Evolutionary conservation across 192 early-diverging fungal species (phyloP).

Genomic region (Coemansia sp.): DNA sequence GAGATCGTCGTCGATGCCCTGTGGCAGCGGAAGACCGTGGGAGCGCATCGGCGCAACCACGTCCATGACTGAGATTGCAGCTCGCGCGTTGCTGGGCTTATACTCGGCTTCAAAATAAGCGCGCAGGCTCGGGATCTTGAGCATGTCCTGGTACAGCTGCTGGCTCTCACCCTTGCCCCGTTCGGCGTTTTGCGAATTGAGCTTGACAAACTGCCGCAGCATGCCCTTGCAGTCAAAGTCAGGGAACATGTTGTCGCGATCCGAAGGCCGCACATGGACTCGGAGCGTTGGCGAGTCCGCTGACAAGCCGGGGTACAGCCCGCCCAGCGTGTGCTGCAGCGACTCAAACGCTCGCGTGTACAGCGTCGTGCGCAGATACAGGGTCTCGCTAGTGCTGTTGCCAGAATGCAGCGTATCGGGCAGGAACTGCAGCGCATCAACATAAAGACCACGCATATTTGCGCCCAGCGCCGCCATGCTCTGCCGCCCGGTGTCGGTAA

Average conservation of each 20-base stretch:
- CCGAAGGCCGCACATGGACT: slow-evolving; percentile 32
- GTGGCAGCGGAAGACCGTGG: slow-evolving; percentile 33
- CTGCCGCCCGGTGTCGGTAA: slow-evolving; percentile 59
- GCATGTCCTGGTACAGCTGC: slow-evolving; percentile 25
- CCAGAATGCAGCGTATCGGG: slow-evolving; percentile 14
- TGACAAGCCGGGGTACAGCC: slow-evolving; percentile 54
- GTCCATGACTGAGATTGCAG: slow-evolving; percentile 21
- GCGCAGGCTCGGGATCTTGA: slow-evolving; percentile 17
- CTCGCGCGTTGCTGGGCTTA: neutral
- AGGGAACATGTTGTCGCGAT: slow-evolving; percentile 29
- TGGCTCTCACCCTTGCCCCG: slow-evolving; percentile 12
- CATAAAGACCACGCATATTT: slow-evolving; percentile 56
- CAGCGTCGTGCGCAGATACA: slow-evolving; percentile 60
- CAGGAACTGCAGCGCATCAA: slow-evolving; percentile 50
- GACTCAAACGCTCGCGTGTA: slow-evolving; percentile 66
- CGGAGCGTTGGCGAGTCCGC: slow-evolving; percentile 8
- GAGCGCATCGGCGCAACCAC: slow-evolving; percentile 17
- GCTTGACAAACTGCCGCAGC: slow-evolving; percentile 7
- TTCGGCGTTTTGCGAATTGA: slow-evolving; percentile 9
- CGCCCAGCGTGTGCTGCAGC: slow-evolving; percentile 62
- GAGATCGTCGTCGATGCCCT: slow-evolving; percentile 22
- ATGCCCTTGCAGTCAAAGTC: slow-evolving; percentile 28
- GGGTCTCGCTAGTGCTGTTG: slow-evolving; percentile 1
- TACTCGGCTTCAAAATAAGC: slow-evolving; percentile 6
- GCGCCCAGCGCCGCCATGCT: slow-evolving; percentile 53